A percentile compares a stretch with the other conserved stretches of the same genome.
These are phyloP conservation scores for Agapanthus africanus DNA, from an alignment of 106 monocot genomes.

Conservation along the genomic window DNA sequence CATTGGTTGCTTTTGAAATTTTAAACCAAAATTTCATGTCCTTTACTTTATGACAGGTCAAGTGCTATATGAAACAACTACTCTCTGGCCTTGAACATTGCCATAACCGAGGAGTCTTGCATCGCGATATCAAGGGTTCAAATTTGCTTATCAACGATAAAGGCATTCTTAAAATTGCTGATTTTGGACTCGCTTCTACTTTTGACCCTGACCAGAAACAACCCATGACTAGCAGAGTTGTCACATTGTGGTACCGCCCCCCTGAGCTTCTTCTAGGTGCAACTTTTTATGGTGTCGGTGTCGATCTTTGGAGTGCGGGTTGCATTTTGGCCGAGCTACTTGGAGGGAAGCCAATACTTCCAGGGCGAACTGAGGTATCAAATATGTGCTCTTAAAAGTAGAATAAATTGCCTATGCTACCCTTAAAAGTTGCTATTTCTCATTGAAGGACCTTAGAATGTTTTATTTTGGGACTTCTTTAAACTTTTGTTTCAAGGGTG, in stretches of 20 bases:
- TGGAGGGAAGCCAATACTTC: constrained; percentile 2
- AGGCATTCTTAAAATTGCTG: neutral
- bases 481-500: too few species aligned
- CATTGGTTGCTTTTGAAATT: too few species aligned
- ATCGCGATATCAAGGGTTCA: constrained; percentile 61
- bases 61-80: constrained; percentile 63
- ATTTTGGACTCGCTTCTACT: neutral
- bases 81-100: constrained; percentile 57
- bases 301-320: constrained; percentile 1
- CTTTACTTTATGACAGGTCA: too few species aligned
- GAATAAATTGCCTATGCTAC: too few species aligned
- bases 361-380: constrained; percentile 9
- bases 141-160: constrained; percentile 33
- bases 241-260: constrained; percentile 4
- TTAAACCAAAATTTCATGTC: too few species aligned
- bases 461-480: too few species aligned
- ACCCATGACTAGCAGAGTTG: constrained; percentile 6
- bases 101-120: constrained; percentile 43
- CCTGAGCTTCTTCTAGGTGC: constrained; percentile 5
- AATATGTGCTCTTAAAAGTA: too few species aligned
- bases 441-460: too few species aligned
- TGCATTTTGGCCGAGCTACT: constrained; percentile 2
- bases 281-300: neutral
- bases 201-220: constrained; percentile 4
- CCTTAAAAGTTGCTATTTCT: too few species aligned